phyloP scores from a whole-genome alignment of 257 asterid species.

The Solanum chaucha region DNA sequence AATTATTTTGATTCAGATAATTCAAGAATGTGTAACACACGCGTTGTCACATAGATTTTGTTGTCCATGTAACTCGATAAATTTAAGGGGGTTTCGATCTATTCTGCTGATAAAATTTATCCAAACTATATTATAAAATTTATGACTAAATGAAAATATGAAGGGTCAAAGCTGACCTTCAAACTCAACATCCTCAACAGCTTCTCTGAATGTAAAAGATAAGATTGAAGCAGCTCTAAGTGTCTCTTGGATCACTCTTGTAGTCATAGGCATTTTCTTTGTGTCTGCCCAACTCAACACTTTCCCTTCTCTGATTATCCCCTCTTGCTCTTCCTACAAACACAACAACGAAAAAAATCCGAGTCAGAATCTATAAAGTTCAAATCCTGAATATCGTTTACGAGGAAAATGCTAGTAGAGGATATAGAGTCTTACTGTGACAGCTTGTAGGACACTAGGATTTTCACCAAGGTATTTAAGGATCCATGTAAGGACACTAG shows the following conservation, averaged over 20 bases:
- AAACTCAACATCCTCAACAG: conserved; percentile 71
- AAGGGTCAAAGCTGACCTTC: conserved; percentile 34
- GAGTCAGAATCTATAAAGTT: not conserved
- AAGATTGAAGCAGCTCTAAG: conserved; percentile 65
- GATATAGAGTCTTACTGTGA: conserved; percentile 42
- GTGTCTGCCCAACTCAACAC: conserved; percentile 46
- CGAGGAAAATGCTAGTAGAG: not conserved
- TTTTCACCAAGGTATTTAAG: conserved; percentile 69
- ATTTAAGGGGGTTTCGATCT: not conserved
- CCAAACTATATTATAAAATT: not conserved
- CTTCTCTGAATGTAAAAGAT: conserved; percentile 74
- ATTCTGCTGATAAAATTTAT: not conserved
- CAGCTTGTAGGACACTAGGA: conserved; percentile 54
- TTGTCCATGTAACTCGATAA: not conserved
- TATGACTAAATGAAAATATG: not conserved
- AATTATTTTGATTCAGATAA: not conserved
- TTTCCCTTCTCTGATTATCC: conserved; percentile 28
- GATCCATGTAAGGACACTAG: conserved; percentile 71
- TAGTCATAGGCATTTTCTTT: conserved; percentile 55
- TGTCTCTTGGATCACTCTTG: conserved; percentile 71
- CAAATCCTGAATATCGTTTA: not conserved
- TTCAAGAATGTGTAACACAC: not conserved
- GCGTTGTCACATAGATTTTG: no score
- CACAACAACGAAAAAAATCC: not conserved
- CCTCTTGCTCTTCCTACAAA: conserved; percentile 67